These are phyloP conservation scores for Russula dissimulans DNA, from an alignment of 768 basidiomycete species.

Conservation along the genomic window DNA sequence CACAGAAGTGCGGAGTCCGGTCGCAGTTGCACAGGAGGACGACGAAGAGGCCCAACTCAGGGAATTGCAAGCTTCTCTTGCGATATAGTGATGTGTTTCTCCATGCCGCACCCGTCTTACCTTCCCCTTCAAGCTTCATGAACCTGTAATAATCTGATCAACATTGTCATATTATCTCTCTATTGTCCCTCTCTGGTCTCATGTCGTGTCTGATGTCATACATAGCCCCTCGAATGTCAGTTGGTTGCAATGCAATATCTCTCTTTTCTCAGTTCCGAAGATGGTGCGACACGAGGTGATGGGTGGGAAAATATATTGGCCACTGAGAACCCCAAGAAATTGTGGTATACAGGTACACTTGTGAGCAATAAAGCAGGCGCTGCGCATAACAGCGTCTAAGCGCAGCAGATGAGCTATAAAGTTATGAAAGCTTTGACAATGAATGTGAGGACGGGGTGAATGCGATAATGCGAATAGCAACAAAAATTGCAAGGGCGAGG, in stretches of 20 bases:
- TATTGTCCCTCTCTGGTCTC: constrained; percentile 3
- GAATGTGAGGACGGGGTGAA: constrained; percentile 3
- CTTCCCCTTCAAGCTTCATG: neutral
- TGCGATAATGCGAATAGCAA: constrained; percentile 2
- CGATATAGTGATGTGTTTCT: constrained; percentile 44
- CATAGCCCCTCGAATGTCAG: constrained; percentile 5
- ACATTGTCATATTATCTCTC: constrained; percentile 12
- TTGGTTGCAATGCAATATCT: constrained; percentile 7
- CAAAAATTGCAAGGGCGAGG: neutral
- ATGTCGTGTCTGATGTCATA: constrained; percentile 8
- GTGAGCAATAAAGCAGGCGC: constrained; percentile 13
- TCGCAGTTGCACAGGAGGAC: constrained; percentile 47
- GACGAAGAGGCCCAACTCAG: constrained; percentile 88
- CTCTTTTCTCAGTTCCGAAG: neutral
- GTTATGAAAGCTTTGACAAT: constrained; percentile 10
- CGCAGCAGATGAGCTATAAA: constrained; percentile 15
- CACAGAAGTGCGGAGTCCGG: constrained; percentile 27
- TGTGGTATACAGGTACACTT: constrained; percentile 20
- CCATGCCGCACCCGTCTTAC: neutral
- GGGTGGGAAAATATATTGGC: constrained; percentile 10
- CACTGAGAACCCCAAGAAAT: constrained; percentile 1
- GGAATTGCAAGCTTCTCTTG: constrained; percentile 79
- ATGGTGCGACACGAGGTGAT: neutral
- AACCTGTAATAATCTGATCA: constrained; percentile 14
- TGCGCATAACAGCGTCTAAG: constrained; percentile 14